Evolutionary conservation across 495 filamentous ascomycete genomes (phyloP), one percentile per base, ranked within the genome.

Genomic region (Neurospora sp.): DNA sequence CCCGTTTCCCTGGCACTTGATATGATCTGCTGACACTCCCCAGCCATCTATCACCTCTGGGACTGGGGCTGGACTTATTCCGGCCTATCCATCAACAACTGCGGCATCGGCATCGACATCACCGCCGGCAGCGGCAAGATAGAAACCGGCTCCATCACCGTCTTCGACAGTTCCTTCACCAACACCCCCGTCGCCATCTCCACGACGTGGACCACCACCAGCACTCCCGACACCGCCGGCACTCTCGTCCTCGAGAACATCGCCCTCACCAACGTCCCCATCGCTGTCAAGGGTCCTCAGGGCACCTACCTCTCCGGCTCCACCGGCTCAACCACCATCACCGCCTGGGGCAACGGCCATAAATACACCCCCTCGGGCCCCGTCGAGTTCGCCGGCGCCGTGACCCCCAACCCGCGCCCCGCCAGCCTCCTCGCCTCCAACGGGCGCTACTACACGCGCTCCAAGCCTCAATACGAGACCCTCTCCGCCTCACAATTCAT

Each of bases 141-240:
- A 79, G 86, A 85, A 18, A 92, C 93, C 41, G 91, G 92, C 69
- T 93, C 91, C 0, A 87, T 94, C 59, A 86, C 85, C 5, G 77
- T 90, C 12, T 86, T 94, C 41, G 94, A 98, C 82, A 93, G 90
- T 79, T 88, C 81, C 14, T 88, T 97, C 74, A 90, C 84, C 73
- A 90, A 92, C 80, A 91, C 89, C 9, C 85, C 86, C 4, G 86
- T 88, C 39, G 93, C 88, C 77, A 86, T 97, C 59, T 83, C 88
- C 37, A 95, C 92, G 37, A 87, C 86, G 6, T 92, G 88, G 83
- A 77, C 83, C 11, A 75, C 85, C 1, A 81, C 81, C 59, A 84
- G 86, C 0, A 81, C 81, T 12, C 85, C 82, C 3, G 83, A 80
- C 41, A 86, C 86, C 0, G 89, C 84, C 41, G 85, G 85, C 5